A percentile compares a stretch with the other conserved stretches of the same genome.
phyloP scores from a whole-genome alignment of 108 stramenopile genomes.

The Cyclotella atomus region DNA sequence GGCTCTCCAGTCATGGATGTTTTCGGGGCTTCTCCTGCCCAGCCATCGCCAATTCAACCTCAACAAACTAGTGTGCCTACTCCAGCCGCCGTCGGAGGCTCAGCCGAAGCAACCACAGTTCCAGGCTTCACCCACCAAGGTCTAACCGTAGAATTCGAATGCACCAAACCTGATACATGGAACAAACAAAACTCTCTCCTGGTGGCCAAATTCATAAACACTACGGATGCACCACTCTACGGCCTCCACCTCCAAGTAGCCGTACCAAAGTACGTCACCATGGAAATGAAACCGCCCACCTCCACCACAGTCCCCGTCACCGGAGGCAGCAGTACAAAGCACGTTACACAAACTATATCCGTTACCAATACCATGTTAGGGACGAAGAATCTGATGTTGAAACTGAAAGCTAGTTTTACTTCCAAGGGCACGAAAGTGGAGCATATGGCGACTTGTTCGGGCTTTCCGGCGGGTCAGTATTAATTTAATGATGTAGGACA shows the following conservation, averaged over 20 bases:
- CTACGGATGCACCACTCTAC: constrained; percentile 73
- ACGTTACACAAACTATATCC: constrained; percentile 91
- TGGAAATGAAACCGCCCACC: constrained; percentile 95
- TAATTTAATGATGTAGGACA: constrained; percentile 40
- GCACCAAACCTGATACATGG: constrained; percentile 81
- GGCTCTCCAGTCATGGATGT: constrained; percentile 47
- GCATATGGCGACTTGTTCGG: constrained; percentile 87
- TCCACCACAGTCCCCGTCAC: constrained; percentile 85
- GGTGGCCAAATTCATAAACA: constrained; percentile 87
- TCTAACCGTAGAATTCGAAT: constrained; percentile 86
- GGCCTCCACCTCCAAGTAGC: constrained; percentile 92
- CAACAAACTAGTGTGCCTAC: constrained; percentile 35
- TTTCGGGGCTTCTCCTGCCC: constrained; percentile 56
- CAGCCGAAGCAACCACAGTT: constrained; percentile 50
- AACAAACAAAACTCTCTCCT: constrained; percentile 79
- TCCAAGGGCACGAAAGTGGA: constrained; percentile 82
- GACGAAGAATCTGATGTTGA: constrained; percentile 95
- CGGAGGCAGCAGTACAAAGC: constrained; percentile 60
- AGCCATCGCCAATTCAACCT: constrained; percentile 28
- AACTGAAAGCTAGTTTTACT: constrained; percentile 95
- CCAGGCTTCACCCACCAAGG: constrained; percentile 76
- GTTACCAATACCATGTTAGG: constrained; percentile 91
- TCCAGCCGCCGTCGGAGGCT: constrained; percentile 35
- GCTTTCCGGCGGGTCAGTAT: constrained; percentile 83
- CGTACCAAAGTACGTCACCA: constrained; percentile 96